Conservation (phyloP, 2,329 filamentous ascomycete species). For the Calonectria henricotiae region DNA sequence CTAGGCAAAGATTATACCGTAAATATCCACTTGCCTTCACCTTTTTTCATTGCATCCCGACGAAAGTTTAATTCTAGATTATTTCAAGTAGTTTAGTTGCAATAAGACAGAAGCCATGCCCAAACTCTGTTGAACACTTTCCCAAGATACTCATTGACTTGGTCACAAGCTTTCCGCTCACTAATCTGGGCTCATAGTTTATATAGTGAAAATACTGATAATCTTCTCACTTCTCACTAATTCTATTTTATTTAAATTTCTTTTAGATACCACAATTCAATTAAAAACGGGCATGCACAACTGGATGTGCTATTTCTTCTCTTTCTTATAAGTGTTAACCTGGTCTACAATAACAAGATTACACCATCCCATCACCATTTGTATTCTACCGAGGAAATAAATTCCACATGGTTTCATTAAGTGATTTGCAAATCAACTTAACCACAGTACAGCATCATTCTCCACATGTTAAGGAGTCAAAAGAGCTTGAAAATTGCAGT, state of each 20-base stretch:
- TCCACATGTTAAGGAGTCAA: background rate
- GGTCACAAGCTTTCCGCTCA: background rate
- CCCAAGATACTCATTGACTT: background rate
- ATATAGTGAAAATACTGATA: background rate
- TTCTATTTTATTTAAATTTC: background rate
- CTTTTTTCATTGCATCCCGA: too few relatives aligned
- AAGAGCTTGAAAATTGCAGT: background rate
- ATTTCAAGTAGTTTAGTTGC: background rate
- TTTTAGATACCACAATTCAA: background rate
- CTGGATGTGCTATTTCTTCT: background rate
- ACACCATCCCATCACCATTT: background rate
- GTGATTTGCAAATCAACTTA: background rate
- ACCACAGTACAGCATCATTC: background rate
- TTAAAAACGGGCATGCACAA: background rate
- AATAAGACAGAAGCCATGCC: background rate
- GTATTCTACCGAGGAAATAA: background rate
- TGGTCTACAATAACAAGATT: background rate
- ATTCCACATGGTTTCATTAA: background rate
- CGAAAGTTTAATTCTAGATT: too few relatives aligned
- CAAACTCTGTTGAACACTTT: background rate
- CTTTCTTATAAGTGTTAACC: background rate
- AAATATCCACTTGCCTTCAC: background rate
- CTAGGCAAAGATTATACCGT: background rate
- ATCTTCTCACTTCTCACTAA: too few relatives aligned
- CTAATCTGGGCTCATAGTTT: background rate